Conservation (phyloP, 208 protist species). For the Kentomonas sorsogonicus region DNA sequence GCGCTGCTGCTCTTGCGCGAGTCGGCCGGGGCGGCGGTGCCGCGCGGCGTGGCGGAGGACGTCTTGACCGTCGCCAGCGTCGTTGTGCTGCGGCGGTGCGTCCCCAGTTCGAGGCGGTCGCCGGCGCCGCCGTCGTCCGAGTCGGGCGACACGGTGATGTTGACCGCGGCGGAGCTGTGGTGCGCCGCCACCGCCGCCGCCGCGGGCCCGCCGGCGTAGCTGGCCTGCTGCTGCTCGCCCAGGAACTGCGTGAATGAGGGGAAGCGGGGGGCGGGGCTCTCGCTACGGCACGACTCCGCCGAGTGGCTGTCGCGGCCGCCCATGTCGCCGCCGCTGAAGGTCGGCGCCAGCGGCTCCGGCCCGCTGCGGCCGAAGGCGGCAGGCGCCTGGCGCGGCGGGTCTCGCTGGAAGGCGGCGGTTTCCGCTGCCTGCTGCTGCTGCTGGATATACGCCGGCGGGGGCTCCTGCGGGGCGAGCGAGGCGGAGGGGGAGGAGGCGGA, state of each 20-base stretch:
- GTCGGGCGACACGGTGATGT: conserved; percentile 34
- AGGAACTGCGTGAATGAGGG: conserved; percentile 70
- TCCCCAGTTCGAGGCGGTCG: conserved; percentile 15
- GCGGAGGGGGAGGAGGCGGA: too few relatives aligned
- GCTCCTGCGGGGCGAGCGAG: too few relatives aligned
- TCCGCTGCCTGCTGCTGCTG: too few relatives aligned
- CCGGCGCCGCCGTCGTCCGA: conserved; percentile 16
- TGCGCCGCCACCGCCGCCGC: conserved; percentile 14
- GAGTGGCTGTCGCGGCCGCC: conserved; percentile 1
- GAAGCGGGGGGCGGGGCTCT: conserved; percentile 78
- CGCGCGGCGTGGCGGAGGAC: too few relatives aligned
- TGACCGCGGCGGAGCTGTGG: conserved; percentile 16
- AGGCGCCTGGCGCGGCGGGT: too few relatives aligned
- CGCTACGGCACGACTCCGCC: conserved; percentile 17
- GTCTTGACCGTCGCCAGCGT: conserved; percentile 3
- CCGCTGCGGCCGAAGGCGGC: too few relatives aligned
- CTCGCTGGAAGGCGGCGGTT: too few relatives aligned
- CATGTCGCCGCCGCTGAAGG: background rate
- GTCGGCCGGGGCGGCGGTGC: too few relatives aligned
- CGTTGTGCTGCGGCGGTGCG: conserved; percentile 9
- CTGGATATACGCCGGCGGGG: too few relatives aligned
- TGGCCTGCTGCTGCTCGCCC: conserved; percentile 42
- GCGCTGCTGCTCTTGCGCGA: background rate
- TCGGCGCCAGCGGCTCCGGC: background rate
- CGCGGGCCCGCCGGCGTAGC: too few relatives aligned